Conservation (phyloP, 2,329 filamentous ascomycete species). For the Nigrograna mackinnonii region DNA sequence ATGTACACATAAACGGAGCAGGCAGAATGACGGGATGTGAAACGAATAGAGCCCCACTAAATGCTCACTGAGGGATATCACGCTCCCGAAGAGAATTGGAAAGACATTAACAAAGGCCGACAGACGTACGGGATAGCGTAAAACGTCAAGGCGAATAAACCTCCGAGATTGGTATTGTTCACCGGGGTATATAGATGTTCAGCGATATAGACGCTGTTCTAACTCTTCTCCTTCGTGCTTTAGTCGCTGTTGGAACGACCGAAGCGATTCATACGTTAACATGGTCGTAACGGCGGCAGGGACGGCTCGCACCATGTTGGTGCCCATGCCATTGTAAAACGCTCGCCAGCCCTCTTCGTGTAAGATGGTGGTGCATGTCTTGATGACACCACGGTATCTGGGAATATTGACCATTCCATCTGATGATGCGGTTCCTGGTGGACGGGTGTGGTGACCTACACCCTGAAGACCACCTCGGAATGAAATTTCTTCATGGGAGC, state of each 20-base stretch:
- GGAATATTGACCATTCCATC: slow-evolving; percentile 60
- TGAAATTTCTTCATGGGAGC: slow-evolving; percentile 54
- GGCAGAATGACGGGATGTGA: no score
- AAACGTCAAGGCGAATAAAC: neutral
- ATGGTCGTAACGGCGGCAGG: slow-evolving; percentile 97
- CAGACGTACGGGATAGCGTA: slow-evolving; percentile 2
- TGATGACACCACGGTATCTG: slow-evolving; percentile 76
- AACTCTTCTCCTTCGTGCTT: slow-evolving; percentile 55
- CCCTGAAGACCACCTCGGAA: slow-evolving; percentile 44
- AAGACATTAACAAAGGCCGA: slow-evolving; percentile 9
- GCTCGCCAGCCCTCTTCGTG: slow-evolving; percentile 92
- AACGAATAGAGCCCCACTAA: no score
- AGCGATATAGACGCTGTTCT: slow-evolving; percentile 13
- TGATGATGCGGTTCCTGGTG: slow-evolving; percentile 52
- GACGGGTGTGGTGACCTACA: slow-evolving; percentile 46
- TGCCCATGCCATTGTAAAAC: slow-evolving; percentile 96
- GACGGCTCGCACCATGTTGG: slow-evolving; percentile 94
- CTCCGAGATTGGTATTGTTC: no score
- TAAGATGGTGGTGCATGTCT: slow-evolving; percentile 83
- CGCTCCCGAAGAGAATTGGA: slow-evolving; percentile 10
- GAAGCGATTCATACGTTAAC: slow-evolving; percentile 88
- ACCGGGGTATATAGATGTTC: no score
- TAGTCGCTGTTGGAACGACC: slow-evolving; percentile 53
- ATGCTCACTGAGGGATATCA: slow-evolving; percentile 22
- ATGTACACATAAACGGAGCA: slow-evolving; percentile 16